Conservation (phyloP, 2,329 filamentous ascomycete species). For the Cercospora sesami region DNA sequence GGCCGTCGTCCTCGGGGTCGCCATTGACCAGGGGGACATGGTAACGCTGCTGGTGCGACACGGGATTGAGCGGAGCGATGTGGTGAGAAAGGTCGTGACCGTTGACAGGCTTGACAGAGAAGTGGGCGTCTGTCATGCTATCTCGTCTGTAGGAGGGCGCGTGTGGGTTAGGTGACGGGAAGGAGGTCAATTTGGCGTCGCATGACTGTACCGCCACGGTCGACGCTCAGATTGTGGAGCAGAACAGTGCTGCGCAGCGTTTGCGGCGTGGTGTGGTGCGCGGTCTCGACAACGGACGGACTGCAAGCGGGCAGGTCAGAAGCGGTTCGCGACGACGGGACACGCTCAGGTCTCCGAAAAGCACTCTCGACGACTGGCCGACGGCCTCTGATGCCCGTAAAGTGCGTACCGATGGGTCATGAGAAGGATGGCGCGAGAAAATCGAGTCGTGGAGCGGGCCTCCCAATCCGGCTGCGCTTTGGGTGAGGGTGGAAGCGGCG, state of each 20-base stretch:
- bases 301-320: conserved; percentile 19
- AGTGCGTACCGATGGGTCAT: conserved; percentile 23
- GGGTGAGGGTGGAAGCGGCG: conserved; percentile 10
- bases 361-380: conserved; percentile 7
- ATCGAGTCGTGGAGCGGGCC: conserved; percentile 15
- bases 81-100: conserved; percentile 33
- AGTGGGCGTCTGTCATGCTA: conserved; percentile 42
- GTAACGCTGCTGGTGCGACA: conserved; percentile 28
- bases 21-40: conserved; percentile 25
- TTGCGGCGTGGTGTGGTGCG: conserved; percentile 20
- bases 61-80: conserved; percentile 32
- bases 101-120: conserved; percentile 37
- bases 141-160: conserved; percentile 35
- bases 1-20: conserved; percentile 75
- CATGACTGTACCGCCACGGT: conserved; percentile 38
- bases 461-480: conserved; percentile 13
- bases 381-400: conserved; percentile 2
- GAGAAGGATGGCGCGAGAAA: conserved; percentile 16
- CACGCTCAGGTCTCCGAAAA: conserved; percentile 6
- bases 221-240: conserved; percentile 19
- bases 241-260: conserved; percentile 18
- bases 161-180: conserved; percentile 37
- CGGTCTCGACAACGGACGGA: conserved; percentile 22
- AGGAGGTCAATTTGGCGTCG: conserved; percentile 36
- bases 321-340: conserved; percentile 12